Base-by-base conservation (phyloP, 805 yeast genomes). In the Jamesozyma gamospora region DNA sequence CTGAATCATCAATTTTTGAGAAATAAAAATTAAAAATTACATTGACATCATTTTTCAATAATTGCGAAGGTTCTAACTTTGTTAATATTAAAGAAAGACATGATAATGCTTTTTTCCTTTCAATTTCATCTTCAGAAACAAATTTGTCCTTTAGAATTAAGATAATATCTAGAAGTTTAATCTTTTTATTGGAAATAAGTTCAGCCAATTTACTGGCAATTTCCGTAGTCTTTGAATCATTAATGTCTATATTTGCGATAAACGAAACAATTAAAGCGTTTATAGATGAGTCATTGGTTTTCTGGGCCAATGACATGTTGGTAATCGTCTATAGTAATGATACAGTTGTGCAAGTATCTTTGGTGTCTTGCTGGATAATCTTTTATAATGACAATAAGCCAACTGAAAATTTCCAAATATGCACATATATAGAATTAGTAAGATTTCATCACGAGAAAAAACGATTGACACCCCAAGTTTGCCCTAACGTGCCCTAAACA, bases 1-100 rank as follows among this genome's bases (percentile, higher is more conserved):
- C 59, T 13, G 69, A 66, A 51, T 87, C 96, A 11, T 77, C 82
- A 17, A 85, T 57, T 47, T 90, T 81, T 14, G 77, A 75, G 13
- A 70, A 43, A 40, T 76, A 71, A 56, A 90, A 90, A 5, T 71
- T 53, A 21, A 56, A 58, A 13, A 67, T 47, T 7, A 66, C 70
- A 12, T 59, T 50, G 4, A 64, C 50, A 34, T 70, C 73, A 39
- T 67, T 66, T 8, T 60, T 53, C 12, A 56, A 50, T 17, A 75
- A 54, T 9, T 50, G 50, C 5, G 55, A 47, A 0, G 48, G 30
- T 0, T 60, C 43, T 3, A 71, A 42, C 12, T 52, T 47, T 2
- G 47, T 42, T 21, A 75, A 45, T 1, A 67, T 61, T 3, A 58
- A 55, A 0, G 75, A 51, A 7, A 75, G 51, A 38, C 75, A 72